phyloP scores from a whole-genome alignment of 2,329 filamentous ascomycete species.

The Aspergillus viridinutans region DNA sequence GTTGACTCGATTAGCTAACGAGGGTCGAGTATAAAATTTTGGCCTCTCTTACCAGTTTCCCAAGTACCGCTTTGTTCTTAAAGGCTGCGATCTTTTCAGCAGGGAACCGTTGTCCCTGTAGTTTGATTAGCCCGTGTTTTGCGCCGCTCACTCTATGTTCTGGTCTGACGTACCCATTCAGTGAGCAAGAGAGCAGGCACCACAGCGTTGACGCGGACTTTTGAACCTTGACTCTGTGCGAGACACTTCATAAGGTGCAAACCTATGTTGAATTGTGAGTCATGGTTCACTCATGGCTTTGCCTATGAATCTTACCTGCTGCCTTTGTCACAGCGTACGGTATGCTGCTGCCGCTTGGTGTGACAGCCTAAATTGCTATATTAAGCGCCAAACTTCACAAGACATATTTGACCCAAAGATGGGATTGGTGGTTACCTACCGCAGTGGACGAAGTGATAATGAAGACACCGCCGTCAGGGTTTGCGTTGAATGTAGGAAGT shows the following conservation, averaged over 20 bases:
- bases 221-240: conserved; percentile 58
- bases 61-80: conserved; percentile 56
- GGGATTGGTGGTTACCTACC: conserved; percentile 30
- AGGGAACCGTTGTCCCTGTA: conserved; percentile 53
- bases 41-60: conserved; percentile 48
- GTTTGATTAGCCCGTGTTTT: conserved; percentile 2
- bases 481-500: conserved; percentile 55
- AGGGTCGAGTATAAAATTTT: background rate
- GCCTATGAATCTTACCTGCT: conserved; percentile 48
- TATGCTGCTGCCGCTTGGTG: conserved; percentile 55
- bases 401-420: conserved; percentile 4
- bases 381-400: conserved; percentile 12
- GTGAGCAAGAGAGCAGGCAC: conserved; percentile 62
- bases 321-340: conserved; percentile 76
- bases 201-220: conserved; percentile 62
- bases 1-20: conserved; percentile 6
- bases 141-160: background rate
- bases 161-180: conserved; percentile 54
- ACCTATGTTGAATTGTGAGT: conserved; percentile 30
- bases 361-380: conserved; percentile 38
- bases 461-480: conserved; percentile 60
- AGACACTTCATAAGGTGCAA: conserved; percentile 64
- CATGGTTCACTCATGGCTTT: background rate
- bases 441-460: conserved; percentile 62
- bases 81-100: conserved; percentile 53